Evolutionary conservation across 768 basidiomycete species (phyloP), one percentile per base, ranked within the genome.

Genomic region (Pholiota conissans): DNA sequence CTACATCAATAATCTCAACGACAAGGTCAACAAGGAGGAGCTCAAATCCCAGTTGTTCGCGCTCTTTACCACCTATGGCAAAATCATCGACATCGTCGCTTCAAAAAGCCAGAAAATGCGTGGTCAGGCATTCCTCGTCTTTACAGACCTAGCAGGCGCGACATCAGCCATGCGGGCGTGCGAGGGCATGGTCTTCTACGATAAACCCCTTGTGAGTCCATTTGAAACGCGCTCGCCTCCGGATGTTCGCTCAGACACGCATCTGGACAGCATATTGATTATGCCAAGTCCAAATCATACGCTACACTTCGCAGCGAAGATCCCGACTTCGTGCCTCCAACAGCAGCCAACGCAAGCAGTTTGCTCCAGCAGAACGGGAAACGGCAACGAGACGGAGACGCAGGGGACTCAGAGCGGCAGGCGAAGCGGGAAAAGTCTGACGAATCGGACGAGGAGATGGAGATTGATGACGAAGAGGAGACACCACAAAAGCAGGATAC

Each of bases 111-210:
- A 84, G 57, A 90, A 87, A 73, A 93, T 91, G 87, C 84, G 89
- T 62, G 95, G 95, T 20, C 95, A 97, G 73, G 96, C 96, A 1
- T 98, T 97, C 74, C 87, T 98, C 67, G 94, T 96, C 65, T 98
- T 97, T 75, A 83, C 85, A 50, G 96, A 98, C 75, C 86, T 96
- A 49, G 84, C 91, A 9, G 85, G 87, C 53, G 93, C 94, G 57
- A 98, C 96, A 5, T 85, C 93, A 53, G 96, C 96, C 32, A 83
- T 98, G 85, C 83, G 96, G 49, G 93, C 90, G 46, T 90, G 95
- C 69, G 90, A 93, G 67, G 96, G 96, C 54, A 91, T 96, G 84
- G 61, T 85, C 26, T 96, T 96, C 73, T 97, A 96, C 69, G 90
- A 93, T 67, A 95, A 93, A 68, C 90, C 91, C 26, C 81, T 96